These are phyloP conservation scores for Mycena galopus DNA, from an alignment of 768 basidiomycete species.

Conservation along the genomic window DNA sequence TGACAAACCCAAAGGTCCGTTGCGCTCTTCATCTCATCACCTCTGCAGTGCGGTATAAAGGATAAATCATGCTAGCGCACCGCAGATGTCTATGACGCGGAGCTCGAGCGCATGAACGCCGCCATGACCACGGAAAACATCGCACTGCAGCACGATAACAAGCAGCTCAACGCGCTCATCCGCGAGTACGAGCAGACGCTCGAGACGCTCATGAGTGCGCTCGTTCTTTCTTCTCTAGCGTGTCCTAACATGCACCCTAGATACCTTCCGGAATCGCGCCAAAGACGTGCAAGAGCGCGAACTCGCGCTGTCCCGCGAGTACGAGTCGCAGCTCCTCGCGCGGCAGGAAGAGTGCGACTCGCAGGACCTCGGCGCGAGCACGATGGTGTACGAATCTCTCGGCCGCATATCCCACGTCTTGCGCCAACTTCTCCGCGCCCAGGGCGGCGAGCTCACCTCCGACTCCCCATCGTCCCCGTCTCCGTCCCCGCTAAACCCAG, in stretches of 20 bases:
- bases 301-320: conserved; percentile 89
- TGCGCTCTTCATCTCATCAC: background rate
- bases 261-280: conserved; percentile 86
- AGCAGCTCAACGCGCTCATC: conserved; percentile 89
- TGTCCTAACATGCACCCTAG: too few relatives aligned
- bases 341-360: conserved; percentile 77
- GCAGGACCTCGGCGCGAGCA: conserved; percentile 70
- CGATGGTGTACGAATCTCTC: conserved; percentile 76
- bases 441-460: conserved; percentile 74
- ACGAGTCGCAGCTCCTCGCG: conserved; percentile 86
- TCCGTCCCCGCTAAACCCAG: too few relatives aligned
- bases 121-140: conserved; percentile 88
- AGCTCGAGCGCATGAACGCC: conserved; percentile 90
- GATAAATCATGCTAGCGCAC: conserved; percentile 28
- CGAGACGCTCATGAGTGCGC: conserved; percentile 89
- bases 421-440: conserved; percentile 75
- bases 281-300: conserved; percentile 95
- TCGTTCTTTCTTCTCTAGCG: conserved; percentile 1
- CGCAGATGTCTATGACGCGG: conserved; percentile 89
- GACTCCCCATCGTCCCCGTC: too few relatives aligned
- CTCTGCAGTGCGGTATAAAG: conserved; percentile 16
- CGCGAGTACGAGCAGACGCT: conserved; percentile 98
- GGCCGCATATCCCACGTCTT: conserved; percentile 77
- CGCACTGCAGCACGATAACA: conserved; percentile 91
- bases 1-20: conserved; percentile 86